Evolutionary conservation across 2,329 filamentous ascomycete genomes (phyloP), one percentile per base, ranked within the genome.

Genomic region (Fusarium neocosmosporiellum): DNA sequence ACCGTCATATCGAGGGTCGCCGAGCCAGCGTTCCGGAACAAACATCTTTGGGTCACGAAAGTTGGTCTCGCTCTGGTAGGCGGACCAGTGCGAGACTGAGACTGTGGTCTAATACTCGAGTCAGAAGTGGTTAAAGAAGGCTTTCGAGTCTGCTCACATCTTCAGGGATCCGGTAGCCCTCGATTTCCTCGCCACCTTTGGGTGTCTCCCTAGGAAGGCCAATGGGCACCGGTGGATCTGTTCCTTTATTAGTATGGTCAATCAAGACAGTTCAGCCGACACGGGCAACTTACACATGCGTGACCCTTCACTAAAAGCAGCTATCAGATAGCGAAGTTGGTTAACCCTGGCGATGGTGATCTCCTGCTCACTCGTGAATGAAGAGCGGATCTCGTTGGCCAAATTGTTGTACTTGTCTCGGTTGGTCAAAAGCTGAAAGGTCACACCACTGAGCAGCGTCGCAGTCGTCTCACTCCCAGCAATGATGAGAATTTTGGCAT

Each of bases 381-480:
- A 34, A 13, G 64, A 59, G 13, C 59, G 64, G 5, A 66, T 31
- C 37, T 66, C 59, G 3, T 63, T 13, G 3, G 29, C 29, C 22
- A 63, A 20, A 18, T 50, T 63, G 10, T 43, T 16, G 1, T 57
- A 33, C 4, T 37, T 54, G 8, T 55, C 18, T 14, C 16, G 22
- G 22, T 66, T 55, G 9, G 37, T 62, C 29, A 55, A 43, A 0
- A 66, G 48, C 13, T 46, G 36, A 37, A 57, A 58, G 1, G 63
- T 62, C 16, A 57, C 53, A 14, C 63, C 63, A 20, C 58, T 48
- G 13, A 66, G 63, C 8, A 60, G 46, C 14, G 63, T 66, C 18
- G 63, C 63, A 22, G 63, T 66, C 5, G 63, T 66, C 36, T 66
- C 63, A 7, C 46, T 55, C 8, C 63, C 63, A 2, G 63, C 63